These are phyloP conservation scores for Fistulina hepatica DNA, from an alignment of 1,284 basidiomycete species.

Conservation along the genomic window DNA sequence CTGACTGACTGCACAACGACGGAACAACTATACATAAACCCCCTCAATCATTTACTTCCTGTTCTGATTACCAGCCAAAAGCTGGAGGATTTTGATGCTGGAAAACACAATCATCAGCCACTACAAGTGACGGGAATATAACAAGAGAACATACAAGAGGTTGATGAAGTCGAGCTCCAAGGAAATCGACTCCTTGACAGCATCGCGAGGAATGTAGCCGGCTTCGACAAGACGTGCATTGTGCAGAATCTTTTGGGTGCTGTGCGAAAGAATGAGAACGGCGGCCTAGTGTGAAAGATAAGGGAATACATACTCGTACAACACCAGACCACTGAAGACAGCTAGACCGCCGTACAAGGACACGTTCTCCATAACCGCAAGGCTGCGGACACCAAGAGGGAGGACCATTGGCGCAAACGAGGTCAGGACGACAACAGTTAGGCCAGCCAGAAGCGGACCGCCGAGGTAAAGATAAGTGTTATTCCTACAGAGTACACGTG, in stretches of 20 bases:
- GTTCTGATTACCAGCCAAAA: too few relatives aligned
- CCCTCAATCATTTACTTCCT: too few relatives aligned
- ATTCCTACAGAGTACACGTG: conserved; percentile 33
- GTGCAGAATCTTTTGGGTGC: conserved; percentile 73
- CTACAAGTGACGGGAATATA: too few relatives aligned
- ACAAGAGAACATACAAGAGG: conserved; percentile 50
- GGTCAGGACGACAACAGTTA: conserved; percentile 78
- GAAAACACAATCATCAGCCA: too few relatives aligned
- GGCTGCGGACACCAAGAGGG: conserved; percentile 67
- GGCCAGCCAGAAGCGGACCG: conserved; percentile 73
- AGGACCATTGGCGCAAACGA: conserved; percentile 81
- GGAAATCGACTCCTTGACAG: conserved; percentile 69
- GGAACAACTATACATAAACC: too few relatives aligned
- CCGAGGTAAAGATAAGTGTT: conserved; percentile 84
- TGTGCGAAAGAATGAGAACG: conserved; percentile 20
- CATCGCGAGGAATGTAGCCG: conserved; percentile 60
- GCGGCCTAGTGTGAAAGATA: neutral
- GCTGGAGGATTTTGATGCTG: too few relatives aligned
- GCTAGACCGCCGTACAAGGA: conserved; percentile 81
- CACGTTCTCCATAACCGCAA: conserved; percentile 70
- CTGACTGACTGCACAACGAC: too few relatives aligned
- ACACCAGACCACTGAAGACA: conserved; percentile 79
- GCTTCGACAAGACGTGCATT: conserved; percentile 66
- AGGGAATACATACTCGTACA: conserved; percentile 61
- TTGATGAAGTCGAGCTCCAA: conserved; percentile 85